Conservation (phyloP, 1,284 basidiomycete species). For the Irpex sp. region DNA sequence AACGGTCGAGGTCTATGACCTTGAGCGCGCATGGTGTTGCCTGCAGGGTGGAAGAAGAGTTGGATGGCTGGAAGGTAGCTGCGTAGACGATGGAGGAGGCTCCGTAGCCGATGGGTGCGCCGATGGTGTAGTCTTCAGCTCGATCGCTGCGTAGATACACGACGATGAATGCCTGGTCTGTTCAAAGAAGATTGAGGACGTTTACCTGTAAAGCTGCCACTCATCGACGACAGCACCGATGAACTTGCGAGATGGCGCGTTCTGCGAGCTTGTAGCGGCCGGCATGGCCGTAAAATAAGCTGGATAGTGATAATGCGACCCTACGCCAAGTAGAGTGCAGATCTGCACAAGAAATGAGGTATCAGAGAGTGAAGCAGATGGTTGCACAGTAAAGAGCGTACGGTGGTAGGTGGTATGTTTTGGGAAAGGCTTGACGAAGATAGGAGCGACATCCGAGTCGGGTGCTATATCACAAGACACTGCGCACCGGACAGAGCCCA, state of each 20-base stretch:
- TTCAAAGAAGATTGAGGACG: too few species aligned
- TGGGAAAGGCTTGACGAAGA: too few species aligned
- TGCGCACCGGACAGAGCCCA: too few species aligned
- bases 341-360: too few species aligned
- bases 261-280: not conserved
- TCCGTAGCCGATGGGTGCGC: slow-evolving; percentile 77
- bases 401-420: too few species aligned
- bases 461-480: too few species aligned
- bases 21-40: slow-evolving; percentile 75
- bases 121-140: slow-evolving; percentile 68
- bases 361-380: too few species aligned
- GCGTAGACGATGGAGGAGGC: slow-evolving; percentile 85
- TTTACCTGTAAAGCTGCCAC: slow-evolving; percentile 73
- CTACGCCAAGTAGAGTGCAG: too few species aligned
- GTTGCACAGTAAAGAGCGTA: too few species aligned
- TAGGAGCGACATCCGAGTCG: too few species aligned
- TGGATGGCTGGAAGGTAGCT: slow-evolving; percentile 54
- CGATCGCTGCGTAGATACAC: slow-evolving; percentile 47
- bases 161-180: not conserved
- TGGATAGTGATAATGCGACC: too few species aligned
- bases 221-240: slow-evolving; percentile 82
- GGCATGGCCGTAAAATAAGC: too few species aligned
- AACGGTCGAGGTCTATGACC: slow-evolving; percentile 82
- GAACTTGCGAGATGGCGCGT: slow-evolving; percentile 32
- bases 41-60: slow-evolving; percentile 18